Evolutionary conservation across 2,329 filamentous ascomycete species (phyloP), one percentile per base, ranked within the genome.

Genomic region (Pseudocercospora macadamiae): DNA sequence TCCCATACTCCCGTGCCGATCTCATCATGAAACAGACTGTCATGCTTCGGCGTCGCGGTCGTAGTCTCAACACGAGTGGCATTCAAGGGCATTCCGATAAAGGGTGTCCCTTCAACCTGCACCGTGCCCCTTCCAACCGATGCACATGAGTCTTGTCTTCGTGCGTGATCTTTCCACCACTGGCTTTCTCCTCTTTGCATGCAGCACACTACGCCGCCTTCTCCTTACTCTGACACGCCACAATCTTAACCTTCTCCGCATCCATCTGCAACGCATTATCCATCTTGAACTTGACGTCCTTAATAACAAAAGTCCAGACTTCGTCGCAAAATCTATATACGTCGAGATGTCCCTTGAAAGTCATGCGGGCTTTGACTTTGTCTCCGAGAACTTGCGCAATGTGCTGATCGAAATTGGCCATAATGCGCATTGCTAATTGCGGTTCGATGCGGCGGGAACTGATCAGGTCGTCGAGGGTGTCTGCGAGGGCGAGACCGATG

Each of bases 301-400:
- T 97, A 78, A 99, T 96, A 59, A 99, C 85, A 76, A 99, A 99
- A 1, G 95, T 99, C 95, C 95, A 99, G 59, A 99, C 95, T 79
- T 99, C 95, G 78, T 99, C 95, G 80, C 95, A 99, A 83, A 99
- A 99, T 68, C 95, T 89, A 81, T 99, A 99, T 14, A 95, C 97
- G 75, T 97, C 93, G 64, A 99, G 87, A 73, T 96, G 95, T 48
- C 95, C 95, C 90, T 99, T 99, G 82, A 99, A 99, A 3, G 88
- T 90, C 74, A 97, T 79, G 51, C 93, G 86, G 21, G 91, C 86
- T 79, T 96, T 96, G 68, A 99, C 95, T 73, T 91, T 95, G 56
- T 96, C 93, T 61, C 91, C 89, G 34, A 99, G 81, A 18, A 93
- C 90, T 71, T 97, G 92, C 14, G 95, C 90, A 55, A 99, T 92